Conservation (phyloP, 2,329 filamentous ascomycete species). For the Alternaria hordeiaustralica region DNA sequence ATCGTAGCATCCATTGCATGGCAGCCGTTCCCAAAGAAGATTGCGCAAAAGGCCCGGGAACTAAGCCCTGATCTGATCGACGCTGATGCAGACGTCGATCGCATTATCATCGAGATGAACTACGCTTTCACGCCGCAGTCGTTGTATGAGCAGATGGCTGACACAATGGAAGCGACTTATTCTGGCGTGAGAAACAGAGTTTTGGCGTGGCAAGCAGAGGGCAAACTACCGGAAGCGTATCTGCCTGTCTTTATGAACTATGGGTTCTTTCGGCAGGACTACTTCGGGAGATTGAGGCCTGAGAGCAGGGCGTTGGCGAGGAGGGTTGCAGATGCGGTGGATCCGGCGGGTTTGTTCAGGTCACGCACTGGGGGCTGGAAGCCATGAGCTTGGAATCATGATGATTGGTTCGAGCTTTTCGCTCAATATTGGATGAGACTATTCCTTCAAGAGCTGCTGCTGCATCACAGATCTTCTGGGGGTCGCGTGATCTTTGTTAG, state of each 20-base stretch:
- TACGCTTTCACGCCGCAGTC: slow-evolving; percentile 48
- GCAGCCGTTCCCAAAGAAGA: slow-evolving; percentile 43
- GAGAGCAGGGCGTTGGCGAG: slow-evolving; percentile 42
- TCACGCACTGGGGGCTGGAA: slow-evolving; percentile 53
- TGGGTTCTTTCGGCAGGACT: slow-evolving; percentile 54
- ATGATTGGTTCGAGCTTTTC: neutral
- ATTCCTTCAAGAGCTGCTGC: neutral
- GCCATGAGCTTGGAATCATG: slow-evolving; percentile 25
- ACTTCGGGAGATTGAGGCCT: slow-evolving; percentile 51
- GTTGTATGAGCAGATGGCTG: slow-evolving; percentile 50
- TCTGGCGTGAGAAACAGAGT: slow-evolving; percentile 47
- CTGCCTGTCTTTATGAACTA: slow-evolving; percentile 59
- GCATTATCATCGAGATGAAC: slow-evolving; percentile 56
- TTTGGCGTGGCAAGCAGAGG: slow-evolving; percentile 46
- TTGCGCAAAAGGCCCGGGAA: slow-evolving; percentile 29
- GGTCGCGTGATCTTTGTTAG: slow-evolving; percentile 53
- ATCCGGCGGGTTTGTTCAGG: slow-evolving; percentile 51
- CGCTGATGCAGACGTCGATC: slow-evolving; percentile 49
- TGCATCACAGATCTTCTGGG: slow-evolving; percentile 30
- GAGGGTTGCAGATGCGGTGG: slow-evolving; percentile 48
- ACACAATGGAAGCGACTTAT: slow-evolving; percentile 50
- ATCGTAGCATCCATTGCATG: slow-evolving; percentile 44
- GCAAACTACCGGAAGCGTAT: slow-evolving; percentile 51
- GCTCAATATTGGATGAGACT: neutral
- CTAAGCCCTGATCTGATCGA: slow-evolving; percentile 47